A percentile compares a stretch with the other conserved stretches of the same genome.
Conservation (phyloP, 805 yeast species). For the Hanseniaspora hatyaiensis region DNA sequence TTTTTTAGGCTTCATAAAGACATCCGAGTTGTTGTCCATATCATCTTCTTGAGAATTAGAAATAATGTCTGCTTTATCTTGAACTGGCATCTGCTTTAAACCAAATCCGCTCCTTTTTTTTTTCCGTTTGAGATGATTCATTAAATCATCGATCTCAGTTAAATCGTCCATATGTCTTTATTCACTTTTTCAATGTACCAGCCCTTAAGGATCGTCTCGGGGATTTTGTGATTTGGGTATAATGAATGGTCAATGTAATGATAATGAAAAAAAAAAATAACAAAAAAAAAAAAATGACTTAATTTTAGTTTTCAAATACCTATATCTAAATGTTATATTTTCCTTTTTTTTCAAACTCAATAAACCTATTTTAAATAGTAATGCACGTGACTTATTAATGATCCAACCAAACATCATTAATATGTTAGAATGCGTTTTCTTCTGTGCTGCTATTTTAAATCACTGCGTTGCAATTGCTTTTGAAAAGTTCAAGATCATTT, state of each 20-base stretch:
- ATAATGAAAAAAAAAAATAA: background rate
- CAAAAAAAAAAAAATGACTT: background rate
- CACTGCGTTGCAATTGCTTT: too few species aligned
- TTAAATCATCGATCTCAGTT: background rate
- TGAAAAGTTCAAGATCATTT: too few species aligned
- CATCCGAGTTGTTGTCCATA: background rate
- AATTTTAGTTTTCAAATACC: too few species aligned
- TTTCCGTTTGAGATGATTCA: slow-evolving; percentile 3
- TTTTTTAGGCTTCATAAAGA: background rate
- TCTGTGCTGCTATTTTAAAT: too few species aligned
- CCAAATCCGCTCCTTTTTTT: background rate
- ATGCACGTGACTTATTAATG: too few species aligned
- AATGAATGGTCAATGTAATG: background rate
- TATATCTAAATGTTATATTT: too few species aligned
- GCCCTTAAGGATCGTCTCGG: background rate
- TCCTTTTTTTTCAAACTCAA: too few species aligned
- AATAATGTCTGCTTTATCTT: background rate
- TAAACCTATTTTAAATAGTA: too few species aligned
- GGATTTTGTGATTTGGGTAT: background rate
- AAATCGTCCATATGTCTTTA: background rate
- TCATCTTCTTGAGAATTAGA: too few species aligned
- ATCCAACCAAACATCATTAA: too few species aligned
- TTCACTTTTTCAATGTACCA: too few species aligned
- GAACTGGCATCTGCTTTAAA: background rate
- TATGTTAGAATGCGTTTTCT: too few species aligned